Evolutionary conservation across 2,329 filamentous ascomycete species (phyloP), one percentile per base, ranked within the genome.

Genomic region (Apiospora hydei): DNA sequence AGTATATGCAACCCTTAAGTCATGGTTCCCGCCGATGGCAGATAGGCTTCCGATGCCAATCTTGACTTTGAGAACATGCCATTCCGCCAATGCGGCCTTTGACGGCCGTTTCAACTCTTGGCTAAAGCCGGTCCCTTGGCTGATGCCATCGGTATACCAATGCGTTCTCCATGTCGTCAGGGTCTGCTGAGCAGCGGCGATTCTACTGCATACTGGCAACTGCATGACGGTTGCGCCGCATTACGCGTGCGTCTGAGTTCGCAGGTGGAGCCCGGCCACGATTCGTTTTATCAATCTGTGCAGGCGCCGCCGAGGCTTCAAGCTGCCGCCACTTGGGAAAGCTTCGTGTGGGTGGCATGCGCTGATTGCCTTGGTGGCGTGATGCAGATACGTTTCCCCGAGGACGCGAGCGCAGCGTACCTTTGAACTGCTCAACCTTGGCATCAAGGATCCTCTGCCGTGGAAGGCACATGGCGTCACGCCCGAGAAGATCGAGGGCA

Each of bases 401-500:
- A 92, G 95, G 67, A 90, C 88, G 74, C 93, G 95, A 72, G 94
- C 96, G 26, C 95, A 96, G 82, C 89, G 90, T 69, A 98, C 95
- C n/a, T 92, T 98, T 79, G 94, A 98, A 81, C 89, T 98, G 67
- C 90, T 98, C 38, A 89, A 93, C 76, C 85, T 98, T 26, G 93
- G 91, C 69, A 91, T 91, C 79, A 82, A 84, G n/a, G 88, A 90
- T 53, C 85, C 87, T 1, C 85, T 95, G 21, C 95, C 95, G 0
- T 97, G 94, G 94, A 81, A 87, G 46, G 77, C 82, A 21, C 86
- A 88, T 73, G 85, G 87, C 71, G 76, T 78, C 2, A 73, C 74
- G 44, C 76, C 77, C 18, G 76, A 78, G 24, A 75, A 75, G 4
- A 79, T 83, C 66, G 71, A 34, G 80, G 83, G 43, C 13, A 83